These are phyloP conservation scores for Albugo laibachii DNA, from an alignment of 352 stramenopile genomes.

Conservation along the genomic window DNA sequence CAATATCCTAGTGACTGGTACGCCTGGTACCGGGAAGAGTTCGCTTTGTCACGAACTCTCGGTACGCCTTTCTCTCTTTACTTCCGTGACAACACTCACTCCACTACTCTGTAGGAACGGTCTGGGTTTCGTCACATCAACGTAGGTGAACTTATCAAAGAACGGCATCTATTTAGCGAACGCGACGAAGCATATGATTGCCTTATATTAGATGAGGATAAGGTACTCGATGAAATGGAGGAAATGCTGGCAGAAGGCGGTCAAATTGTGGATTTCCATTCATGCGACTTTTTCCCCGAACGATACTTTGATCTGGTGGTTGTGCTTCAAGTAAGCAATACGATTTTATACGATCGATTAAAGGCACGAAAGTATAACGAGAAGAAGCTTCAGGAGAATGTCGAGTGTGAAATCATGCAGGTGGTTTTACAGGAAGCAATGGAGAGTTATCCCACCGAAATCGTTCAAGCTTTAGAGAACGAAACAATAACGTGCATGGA, in stretches of 20 bases:
- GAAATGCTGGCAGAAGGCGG: conserved; percentile 76
- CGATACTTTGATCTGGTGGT: conserved; percentile 93
- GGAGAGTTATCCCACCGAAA: conserved; percentile 86
- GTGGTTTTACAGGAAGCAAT: conserved; percentile 91
- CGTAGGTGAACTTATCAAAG: conserved; percentile 85
- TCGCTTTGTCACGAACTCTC: conserved; percentile 83
- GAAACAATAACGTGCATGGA: conserved; percentile 94
- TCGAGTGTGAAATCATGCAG: conserved; percentile 97
- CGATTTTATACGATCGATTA: conserved; percentile 80
- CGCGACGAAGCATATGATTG: conserved; percentile 91
- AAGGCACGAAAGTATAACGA: conserved; percentile 83
- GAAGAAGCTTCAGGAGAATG: conserved; percentile 93
- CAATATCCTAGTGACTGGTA: conserved; percentile 97
- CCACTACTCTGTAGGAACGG: conserved; percentile 25
- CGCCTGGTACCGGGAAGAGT: conserved; percentile 91
- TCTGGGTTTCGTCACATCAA: conserved; percentile 85
- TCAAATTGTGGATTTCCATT: conserved; percentile 93
- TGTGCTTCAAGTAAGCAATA: conserved; percentile 83
- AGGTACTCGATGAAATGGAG: conserved; percentile 92
- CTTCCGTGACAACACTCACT: background rate
- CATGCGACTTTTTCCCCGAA: conserved; percentile 95
- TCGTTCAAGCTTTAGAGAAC: conserved; percentile 90
- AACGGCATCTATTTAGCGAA: conserved; percentile 55
- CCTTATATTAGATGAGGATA: conserved; percentile 94
- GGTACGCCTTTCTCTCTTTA: conserved; percentile 12